A percentile compares a stretch with the other conserved stretches of the same genome.
Evolutionary conservation across 2,329 filamentous ascomycete species (phyloP).

Genomic region (Penicillium sp.): DNA sequence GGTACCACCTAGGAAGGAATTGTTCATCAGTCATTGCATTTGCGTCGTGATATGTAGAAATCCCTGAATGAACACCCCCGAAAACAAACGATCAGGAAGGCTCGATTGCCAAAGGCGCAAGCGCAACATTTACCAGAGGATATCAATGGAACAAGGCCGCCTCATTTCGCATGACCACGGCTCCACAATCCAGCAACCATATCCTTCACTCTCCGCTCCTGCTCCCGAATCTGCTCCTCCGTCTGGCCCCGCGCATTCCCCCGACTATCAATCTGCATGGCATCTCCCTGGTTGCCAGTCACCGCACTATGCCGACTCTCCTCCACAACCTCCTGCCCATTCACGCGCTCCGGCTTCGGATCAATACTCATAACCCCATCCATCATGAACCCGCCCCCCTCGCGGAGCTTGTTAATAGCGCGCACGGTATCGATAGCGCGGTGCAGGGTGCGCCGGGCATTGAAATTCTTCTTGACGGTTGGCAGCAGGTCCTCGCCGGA

Average conservation of each 20-base stretch:
- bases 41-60: conserved; percentile 11
- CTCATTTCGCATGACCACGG: conserved; percentile 29
- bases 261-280: conserved; percentile 60
- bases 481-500: conserved; percentile 61
- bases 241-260: conserved; percentile 64
- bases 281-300: conserved; percentile 6
- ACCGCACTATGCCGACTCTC: conserved; percentile 32
- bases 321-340: conserved; percentile 46
- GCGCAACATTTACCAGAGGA: neutral
- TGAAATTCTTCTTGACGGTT: conserved; percentile 71
- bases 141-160: neutral
- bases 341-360: conserved; percentile 52
- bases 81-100: neutral
- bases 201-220: conserved; percentile 62
- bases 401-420: conserved; percentile 67
- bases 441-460: conserved; percentile 65
- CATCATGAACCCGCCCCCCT: conserved; percentile 64
- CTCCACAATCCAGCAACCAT: conserved; percentile 61
- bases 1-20: neutral
- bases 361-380: conserved; percentile 61
- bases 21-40: conserved; percentile 13
- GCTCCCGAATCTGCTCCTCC: conserved; percentile 62
- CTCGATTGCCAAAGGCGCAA: neutral
- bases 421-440: conserved; percentile 69
- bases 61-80: neutral